Evolutionary conservation across 139 green algal species (phyloP).

Genomic region (Volvox africanus): DNA sequence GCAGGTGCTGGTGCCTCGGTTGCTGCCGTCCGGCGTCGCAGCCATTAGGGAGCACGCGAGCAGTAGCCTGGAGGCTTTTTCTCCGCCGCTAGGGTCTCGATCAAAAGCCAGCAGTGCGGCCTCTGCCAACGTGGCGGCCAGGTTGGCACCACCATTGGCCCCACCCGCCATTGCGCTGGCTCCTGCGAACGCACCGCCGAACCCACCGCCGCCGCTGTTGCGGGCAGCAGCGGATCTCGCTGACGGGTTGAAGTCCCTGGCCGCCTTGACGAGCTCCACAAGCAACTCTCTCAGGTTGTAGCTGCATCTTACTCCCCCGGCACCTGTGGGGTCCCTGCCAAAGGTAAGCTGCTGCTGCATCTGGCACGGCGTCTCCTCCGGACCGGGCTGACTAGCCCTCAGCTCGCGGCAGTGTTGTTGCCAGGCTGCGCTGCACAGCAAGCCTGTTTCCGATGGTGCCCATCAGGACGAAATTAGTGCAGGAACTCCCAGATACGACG

Average conservation of each 20-base stretch:
- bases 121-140: background rate
- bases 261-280: background rate
- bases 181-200: background rate
- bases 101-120: background rate
- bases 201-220: background rate
- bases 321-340: background rate
- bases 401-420: background rate
- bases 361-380: background rate
- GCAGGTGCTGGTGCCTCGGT: background rate
- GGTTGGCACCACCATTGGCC: background rate
- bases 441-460: background rate
- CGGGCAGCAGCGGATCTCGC: background rate
- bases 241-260: background rate
- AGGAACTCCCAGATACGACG: too few species aligned
- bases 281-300: background rate
- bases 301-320: background rate
- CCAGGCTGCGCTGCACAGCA: constrained; percentile 2
- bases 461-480: background rate
- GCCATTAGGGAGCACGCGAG: background rate
- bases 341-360: background rate
- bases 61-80: background rate
- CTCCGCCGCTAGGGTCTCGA: background rate
- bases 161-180: background rate
- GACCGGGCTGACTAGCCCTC: background rate
- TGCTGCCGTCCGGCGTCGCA: background rate